A percentile compares a stretch with the other conserved stretches of the same genome.
phyloP scores from a whole-genome alignment of 164 flowering plant genomes.

The Berberis thunbergii region DNA sequence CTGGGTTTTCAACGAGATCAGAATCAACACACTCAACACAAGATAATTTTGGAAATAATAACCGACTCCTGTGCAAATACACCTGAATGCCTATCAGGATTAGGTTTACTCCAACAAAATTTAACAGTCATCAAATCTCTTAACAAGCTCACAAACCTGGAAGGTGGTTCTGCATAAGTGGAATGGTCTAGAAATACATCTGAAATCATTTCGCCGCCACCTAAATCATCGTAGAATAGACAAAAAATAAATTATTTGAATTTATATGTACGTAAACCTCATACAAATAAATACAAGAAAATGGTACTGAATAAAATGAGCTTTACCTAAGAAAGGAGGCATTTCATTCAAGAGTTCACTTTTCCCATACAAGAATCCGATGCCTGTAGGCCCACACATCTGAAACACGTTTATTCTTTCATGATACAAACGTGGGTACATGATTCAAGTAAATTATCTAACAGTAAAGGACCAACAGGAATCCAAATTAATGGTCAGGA shows the following conservation, averaged over 20 bases:
- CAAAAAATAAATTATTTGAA: background rate
- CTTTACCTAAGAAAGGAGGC: conserved; percentile 87
- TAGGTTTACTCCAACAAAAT: too few relatives aligned
- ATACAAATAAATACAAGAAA: background rate
- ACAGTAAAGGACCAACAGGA: background rate
- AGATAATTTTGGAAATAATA: too few relatives aligned
- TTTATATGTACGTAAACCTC: background rate
- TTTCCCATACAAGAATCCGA: conserved; percentile 94
- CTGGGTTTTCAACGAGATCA: too few relatives aligned
- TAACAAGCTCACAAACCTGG: conserved; percentile 51
- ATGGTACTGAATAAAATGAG: background rate
- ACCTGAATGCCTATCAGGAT: too few relatives aligned
- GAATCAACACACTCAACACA: too few relatives aligned
- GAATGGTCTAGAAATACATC: conserved; percentile 91
- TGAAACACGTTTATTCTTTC: conserved; percentile 70
- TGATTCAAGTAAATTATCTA: background rate
- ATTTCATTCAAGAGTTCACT: conserved; percentile 51
- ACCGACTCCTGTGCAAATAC: too few relatives aligned
- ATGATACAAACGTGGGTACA: conserved; percentile 10
- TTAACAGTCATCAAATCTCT: background rate
- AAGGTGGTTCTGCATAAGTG: conserved; percentile 96
- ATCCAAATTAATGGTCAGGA: conserved; percentile 5
- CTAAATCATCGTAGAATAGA: conserved; percentile 22
- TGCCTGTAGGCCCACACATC: conserved; percentile 99
- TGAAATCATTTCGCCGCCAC: conserved; percentile 99